Base-by-base conservation (phyloP, 2,329 filamentous ascomycete genomes). In the Fusarium tjaetaba region DNA sequence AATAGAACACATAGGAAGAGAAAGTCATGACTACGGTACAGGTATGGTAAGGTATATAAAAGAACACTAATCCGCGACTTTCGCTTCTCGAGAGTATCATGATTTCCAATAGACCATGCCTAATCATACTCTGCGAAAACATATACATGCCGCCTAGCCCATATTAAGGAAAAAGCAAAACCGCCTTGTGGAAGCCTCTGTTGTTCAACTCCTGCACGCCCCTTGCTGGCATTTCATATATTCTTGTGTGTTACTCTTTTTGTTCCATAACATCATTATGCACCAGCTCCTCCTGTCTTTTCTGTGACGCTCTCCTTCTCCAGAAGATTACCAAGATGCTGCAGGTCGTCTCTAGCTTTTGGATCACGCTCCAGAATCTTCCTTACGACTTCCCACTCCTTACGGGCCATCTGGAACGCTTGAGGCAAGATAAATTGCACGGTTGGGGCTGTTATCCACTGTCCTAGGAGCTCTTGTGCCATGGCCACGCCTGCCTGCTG, bases 381-480 rank as follows among this genome's bases (percentile, higher is more conserved):
- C 58, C 88, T 87, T 70, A 98, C 89, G 34, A 96, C 89, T 62
- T 89, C 86, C 88, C 96, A 92, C 79, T 97, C 93, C 22, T 88
- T 84, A n/a, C 89, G 86, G 51, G 91, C 87, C 86, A 93, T 94
- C 56, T 88, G 88, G 26, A 88, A 89, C 2, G 91, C 92, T 72
- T 93, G 91, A 10, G 90, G 89, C 49, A 94, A 84, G 9, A 95
- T 84, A 75, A 94, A 92, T 30, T 89, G 86, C 14, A 94, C 90
- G 0, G 92, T 93, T 0, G 92, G 89, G 22, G 89, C 88, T 28
- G 85, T 85, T 18, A 91, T 88, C 49, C 92, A 85, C 1, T 86
- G 81, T 0, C 93, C 93, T 1, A 94, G 85, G 3, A 94, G 88
- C 66, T 92, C 88, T 3, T 86, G 83, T 1, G 92, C 92, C 22